Base-by-base conservation (phyloP, 164 flowering plant genomes). In the Nelumbo lutea region DNA sequence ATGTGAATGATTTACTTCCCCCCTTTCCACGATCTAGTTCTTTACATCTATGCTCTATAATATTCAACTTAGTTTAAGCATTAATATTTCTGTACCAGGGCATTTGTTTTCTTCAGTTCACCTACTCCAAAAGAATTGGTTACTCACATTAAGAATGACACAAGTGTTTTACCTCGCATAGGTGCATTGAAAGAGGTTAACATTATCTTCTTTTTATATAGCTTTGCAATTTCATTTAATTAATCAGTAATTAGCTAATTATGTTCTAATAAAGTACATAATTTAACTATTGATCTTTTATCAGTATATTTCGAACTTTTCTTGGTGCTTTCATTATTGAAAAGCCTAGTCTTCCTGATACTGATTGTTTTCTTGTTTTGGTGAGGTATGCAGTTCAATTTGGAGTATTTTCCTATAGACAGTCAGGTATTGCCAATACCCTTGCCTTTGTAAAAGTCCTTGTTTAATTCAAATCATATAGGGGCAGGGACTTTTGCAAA, bases 401-500 rank as follows among this genome's bases (percentile, higher is more conserved):
- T 93, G 89, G 99, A 96, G 83, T 96, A 85, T 75, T 93, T 91
- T 77, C 81, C 99, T 1, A 84, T 93, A 43, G 99, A 96, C 74
- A 90, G 88, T 81, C 99, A 96, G 99, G 99, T 95, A 79, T 64
- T 27, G 27, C 27, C 27, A 27, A 27, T 27, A 27, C 27, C 41
- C 64, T 64, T 15, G n/a, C 65, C 53, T 15, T 69, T 48, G 42
- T 61, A 44, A 5, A n/a, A 11, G 41, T 47, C 58, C 62, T 59
- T 1, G 2, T 39, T 15, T 57, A 63, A 8, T 15, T 65, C 14
- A 27, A 27, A 27, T 27, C 27, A 42, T 48, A 2, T 41, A 13
- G 11, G 46, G 8, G 57, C 43, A 38, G 48, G 13, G n/a, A 60
- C 11, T 60, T 60, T 41, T n/a, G 9, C 11, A n/a, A 60, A 60